Evolutionary conservation across 2,329 filamentous ascomycete species (phyloP).

Genomic region (Aureobasidium sp.): DNA sequence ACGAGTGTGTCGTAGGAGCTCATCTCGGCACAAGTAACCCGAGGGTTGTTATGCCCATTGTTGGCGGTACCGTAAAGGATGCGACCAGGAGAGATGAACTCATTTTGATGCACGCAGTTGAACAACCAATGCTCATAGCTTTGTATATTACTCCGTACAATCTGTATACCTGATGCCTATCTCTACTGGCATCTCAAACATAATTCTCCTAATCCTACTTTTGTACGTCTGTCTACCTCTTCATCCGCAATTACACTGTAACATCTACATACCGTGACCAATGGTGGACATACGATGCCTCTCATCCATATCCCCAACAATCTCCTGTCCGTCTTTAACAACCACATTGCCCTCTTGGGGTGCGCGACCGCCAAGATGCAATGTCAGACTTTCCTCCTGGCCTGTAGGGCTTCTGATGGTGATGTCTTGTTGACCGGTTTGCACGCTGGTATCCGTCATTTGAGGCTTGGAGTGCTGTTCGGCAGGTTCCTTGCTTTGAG

Average conservation of each 20-base stretch:
- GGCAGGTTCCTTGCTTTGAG: not conserved
- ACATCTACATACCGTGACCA: constrained; percentile 11
- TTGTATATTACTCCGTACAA: no score
- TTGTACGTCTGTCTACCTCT: not conserved
- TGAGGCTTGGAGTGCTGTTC: constrained; percentile 14
- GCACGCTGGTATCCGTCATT: constrained; percentile 15
- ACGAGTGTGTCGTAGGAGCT: no score
- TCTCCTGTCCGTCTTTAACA: constrained; percentile 21
- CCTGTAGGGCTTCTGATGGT: constrained; percentile 18
- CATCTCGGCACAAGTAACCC: no score
- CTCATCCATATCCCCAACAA: constrained; percentile 7
- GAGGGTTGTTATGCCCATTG: no score
- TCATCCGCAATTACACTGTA: not conserved
- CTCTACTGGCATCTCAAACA: no score
- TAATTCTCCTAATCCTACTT: not conserved
- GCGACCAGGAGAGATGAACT: no score
- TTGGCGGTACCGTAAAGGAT: no score
- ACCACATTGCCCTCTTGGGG: constrained; percentile 26
- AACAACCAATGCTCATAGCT: not conserved
- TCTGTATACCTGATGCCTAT: no score
- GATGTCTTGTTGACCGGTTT: constrained; percentile 22
- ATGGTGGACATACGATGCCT: not conserved
- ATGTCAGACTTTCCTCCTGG: constrained; percentile 21
- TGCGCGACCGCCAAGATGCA: constrained; percentile 23
- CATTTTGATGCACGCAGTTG: not conserved